Evolutionary conservation across 495 filamentous ascomycete genomes (phyloP).

Genomic region (Neurospora sp.): DNA sequence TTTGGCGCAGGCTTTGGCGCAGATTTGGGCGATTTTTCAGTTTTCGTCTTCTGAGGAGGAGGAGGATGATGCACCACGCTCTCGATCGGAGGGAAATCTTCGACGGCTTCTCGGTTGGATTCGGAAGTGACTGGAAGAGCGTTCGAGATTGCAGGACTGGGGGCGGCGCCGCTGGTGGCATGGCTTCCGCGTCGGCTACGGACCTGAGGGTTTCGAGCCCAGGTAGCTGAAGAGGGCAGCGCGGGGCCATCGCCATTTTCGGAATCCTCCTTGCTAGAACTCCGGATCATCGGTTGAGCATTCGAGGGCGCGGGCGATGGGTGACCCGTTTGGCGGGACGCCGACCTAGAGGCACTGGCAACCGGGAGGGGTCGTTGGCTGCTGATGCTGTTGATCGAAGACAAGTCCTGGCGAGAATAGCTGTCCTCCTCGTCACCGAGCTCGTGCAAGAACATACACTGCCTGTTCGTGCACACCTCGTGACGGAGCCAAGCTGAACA

Average conservation of each 20-base stretch:
- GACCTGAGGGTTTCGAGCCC: constrained; percentile 72
- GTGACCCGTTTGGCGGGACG: constrained; percentile 41
- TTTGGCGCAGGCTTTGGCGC: background rate
- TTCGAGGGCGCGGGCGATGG: constrained; percentile 43
- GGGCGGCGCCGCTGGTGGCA: constrained; percentile 64
- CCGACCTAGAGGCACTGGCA: constrained; percentile 36
- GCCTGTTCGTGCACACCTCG: constrained; percentile 84
- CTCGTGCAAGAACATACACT: constrained; percentile 97
- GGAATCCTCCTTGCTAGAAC: constrained; percentile 67
- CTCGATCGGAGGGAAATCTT: constrained; percentile 17
- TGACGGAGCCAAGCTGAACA: constrained; percentile 93
- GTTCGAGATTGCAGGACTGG: constrained; percentile 66
- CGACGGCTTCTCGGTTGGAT: constrained; percentile 24
- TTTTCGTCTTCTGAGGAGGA: background rate
- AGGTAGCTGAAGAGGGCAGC: constrained; percentile 84
- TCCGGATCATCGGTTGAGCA: constrained; percentile 62
- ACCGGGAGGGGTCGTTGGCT: constrained; percentile 58
- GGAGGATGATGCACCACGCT: constrained; percentile 2
- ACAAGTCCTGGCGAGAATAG: constrained; percentile 89
- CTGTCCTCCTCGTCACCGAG: constrained; percentile 94
- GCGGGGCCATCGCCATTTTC: constrained; percentile 70
- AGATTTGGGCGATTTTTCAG: background rate
- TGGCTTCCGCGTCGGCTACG: constrained; percentile 65
- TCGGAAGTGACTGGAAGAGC: constrained; percentile 46
- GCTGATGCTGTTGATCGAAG: constrained; percentile 82